A percentile compares a stretch with the other conserved stretches of the same genome.
Evolutionary conservation across 768 basidiomycete species (phyloP).

Genomic region (Imleria badia): DNA sequence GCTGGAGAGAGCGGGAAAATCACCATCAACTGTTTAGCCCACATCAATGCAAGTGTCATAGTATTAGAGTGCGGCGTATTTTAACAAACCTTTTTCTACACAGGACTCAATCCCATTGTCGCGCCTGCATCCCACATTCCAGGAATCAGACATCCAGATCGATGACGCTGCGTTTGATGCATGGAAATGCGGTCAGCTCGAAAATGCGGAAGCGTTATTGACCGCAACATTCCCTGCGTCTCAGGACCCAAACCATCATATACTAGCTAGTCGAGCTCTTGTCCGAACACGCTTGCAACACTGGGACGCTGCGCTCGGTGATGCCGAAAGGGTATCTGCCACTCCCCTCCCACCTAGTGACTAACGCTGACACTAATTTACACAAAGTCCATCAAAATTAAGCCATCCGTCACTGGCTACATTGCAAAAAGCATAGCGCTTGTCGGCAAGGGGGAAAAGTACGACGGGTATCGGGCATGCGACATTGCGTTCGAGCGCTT

Average conservation of each 20-base stretch:
- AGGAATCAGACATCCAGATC: not conserved
- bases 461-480: not conserved
- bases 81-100: not conserved
- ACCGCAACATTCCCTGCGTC: not conserved
- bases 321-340: slow-evolving; percentile 4
- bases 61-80: not conserved
- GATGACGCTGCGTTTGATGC: not conserved
- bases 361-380: not conserved
- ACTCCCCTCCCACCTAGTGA: not conserved
- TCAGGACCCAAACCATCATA: not conserved
- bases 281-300: not conserved
- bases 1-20: not conserved
- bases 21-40: not conserved
- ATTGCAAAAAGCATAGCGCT: not conserved
- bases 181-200: not conserved
- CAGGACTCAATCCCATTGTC: not conserved
- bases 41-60: not conserved
- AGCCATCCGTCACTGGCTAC: not conserved
- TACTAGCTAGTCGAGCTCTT: slow-evolving; percentile 7
- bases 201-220: not conserved
- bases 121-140: not conserved
- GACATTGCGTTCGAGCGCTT: slow-evolving; percentile 5
- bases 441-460: not conserved
- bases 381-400: slow-evolving; percentile 2
- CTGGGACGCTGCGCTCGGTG: not conserved